Evolutionary conservation across 805 yeast species (phyloP), one percentile per base, ranked within the genome.

Genomic region (Sugiyamaella floridensis): DNA sequence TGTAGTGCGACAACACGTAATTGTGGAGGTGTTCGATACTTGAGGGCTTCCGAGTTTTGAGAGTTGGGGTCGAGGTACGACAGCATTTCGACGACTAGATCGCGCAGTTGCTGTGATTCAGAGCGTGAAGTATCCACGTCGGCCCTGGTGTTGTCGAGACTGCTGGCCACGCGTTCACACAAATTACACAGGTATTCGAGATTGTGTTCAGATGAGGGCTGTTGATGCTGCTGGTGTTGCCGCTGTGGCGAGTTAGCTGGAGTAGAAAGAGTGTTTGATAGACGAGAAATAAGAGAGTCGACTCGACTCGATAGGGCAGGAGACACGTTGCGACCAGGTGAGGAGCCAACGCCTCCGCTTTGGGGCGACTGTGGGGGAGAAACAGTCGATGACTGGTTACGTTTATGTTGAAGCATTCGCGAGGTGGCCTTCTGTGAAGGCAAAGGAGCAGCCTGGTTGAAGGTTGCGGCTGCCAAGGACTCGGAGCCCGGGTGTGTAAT

Each of bases 401-500:
- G 15, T 28, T 45, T 15, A 22, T 54, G 56, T 11, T 41, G 28
- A 7, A 55, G 50, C 58, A 55, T 55, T 19, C 56, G 51, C 16
- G 52, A 46, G 2, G 57, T 51, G 5, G 58, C 60, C 19, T 20
- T 45, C n/a, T 43, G 46, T 28, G 48, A 28, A 10, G 50, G n/a
- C 16, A 34, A 14, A 9, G 34, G 26, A 22, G 37, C n/a, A n/a
- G 20, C 12, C 15, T 50, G 42, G 15, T 46, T 10, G 45, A 52
- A 52, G 9, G 43, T 49, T 28, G 34, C 11, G 10, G 61, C 50
- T 14, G 57, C 41, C 22, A 53, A 40, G 16, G 62, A 57, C 15
- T 55, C 51, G 1, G 60, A 55, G n/a, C 56, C 57, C 32, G 51
- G 58, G 45, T 59, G 62, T 14, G 63, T 58, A 50, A 60, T 47